These are phyloP conservation scores for Somion occarium DNA, from an alignment of 1,284 basidiomycete genomes.

Conservation along the genomic window DNA sequence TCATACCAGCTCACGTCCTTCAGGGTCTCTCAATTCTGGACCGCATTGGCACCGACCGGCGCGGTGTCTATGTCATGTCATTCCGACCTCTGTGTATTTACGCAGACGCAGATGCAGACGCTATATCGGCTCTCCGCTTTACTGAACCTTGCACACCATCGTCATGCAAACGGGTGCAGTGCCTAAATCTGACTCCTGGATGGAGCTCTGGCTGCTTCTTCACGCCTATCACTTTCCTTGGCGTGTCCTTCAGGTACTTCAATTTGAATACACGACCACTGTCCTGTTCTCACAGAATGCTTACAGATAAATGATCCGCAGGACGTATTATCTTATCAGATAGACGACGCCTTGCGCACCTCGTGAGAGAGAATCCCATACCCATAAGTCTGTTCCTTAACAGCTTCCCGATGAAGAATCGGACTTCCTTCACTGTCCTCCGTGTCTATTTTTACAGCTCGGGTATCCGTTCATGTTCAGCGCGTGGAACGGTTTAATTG, in stretches of 20 bases:
- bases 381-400: neutral
- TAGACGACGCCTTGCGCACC: neutral
- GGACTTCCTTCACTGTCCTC: neutral
- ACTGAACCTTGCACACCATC: no score
- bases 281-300: neutral
- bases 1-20: no score
- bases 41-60: no score
- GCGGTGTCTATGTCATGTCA: no score
- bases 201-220: neutral
- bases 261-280: no score
- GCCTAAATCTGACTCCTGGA: no score
- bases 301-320: neutral
- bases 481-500: neutral
- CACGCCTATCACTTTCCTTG: neutral
- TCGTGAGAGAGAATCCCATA: neutral
- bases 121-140: no score
- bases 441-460: neutral
- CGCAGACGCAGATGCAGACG: no score
- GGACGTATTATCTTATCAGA: conserved; percentile 1
- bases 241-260: neutral
- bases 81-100: no score
- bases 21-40: no score
- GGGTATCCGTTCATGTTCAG: neutral
- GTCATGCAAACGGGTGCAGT: no score
- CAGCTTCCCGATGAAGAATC: neutral